Base-by-base conservation (phyloP, 169 alveolate genomes). In the Eimeria necatrix region DNA sequence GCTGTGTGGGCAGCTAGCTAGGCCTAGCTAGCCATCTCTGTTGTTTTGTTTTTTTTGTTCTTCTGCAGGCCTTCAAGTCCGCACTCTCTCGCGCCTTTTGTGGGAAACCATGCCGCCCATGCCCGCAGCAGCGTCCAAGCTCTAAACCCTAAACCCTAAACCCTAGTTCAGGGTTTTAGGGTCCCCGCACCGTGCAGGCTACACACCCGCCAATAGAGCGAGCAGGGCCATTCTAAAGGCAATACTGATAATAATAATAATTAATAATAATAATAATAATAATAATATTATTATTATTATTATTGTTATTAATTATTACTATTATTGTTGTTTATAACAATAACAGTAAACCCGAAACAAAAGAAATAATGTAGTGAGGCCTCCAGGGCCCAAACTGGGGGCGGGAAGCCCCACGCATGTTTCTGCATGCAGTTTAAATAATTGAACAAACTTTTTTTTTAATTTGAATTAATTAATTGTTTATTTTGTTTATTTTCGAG, bases 61-160 rank as follows among this genome's bases (percentile, higher is more conserved):
- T 68, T 68, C 41, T 41, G 68, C 87, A 78, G 87, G 61, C 24
- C 87, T 78, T 14, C 49, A 78, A 22, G 41, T 49, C 10, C 26
- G 68, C 46, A 60, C 87, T 20, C 6, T 78, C 46, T 78, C 87
- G 32, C 64, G 87, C 7, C 87, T 78, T 0, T 46, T 78, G 87
- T 49, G 87, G 87, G 87, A 78, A 32, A 16, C 46, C 46, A n/a
- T 78, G 68, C 87, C 87, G 32, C 68, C 68, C 61, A 16, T 46
- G 85, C 61, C 85, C 16, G 26, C 20, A 26, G 83, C 22, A 71
- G 26, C 4, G 56, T 52, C 56, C 46, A 71, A 26, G 46, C 83
- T 52, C 83, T 71, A 71, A 71, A 71, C 52, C 53, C 56, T 71
- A 24, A 71, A 32, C 56, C 83, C 83, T 68, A 68, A 68, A 68